phyloP scores from a whole-genome alignment of 108 stramenopile species.

The Cyclotella cryptica region DNA sequence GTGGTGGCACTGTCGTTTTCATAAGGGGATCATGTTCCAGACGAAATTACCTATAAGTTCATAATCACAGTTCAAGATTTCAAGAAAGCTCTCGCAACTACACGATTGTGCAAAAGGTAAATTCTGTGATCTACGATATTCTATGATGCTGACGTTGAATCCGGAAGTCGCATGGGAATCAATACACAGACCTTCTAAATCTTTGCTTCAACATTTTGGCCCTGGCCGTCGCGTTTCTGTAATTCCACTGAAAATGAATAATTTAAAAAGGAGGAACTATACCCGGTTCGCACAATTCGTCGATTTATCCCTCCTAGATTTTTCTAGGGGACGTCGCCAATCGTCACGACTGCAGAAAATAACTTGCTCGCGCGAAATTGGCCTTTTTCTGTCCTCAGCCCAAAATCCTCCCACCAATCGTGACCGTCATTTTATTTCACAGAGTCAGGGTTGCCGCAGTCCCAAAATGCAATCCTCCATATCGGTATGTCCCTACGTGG shows the following conservation, averaged over 20 bases:
- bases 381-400: not conserved
- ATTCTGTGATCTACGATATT: not conserved
- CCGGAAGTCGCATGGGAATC: not conserved
- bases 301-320: not conserved
- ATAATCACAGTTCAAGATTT: no score
- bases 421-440: not conserved
- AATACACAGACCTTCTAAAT: not conserved
- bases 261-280: not conserved
- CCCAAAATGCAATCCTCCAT: conserved; percentile 60
- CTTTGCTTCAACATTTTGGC: conserved; percentile 18
- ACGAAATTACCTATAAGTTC: no score
- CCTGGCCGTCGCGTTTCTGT: not conserved
- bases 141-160: conserved; percentile 1
- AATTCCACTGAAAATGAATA: not conserved
- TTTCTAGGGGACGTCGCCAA: no score
- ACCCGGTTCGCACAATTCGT: not conserved
- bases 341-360: no score
- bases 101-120: not conserved
- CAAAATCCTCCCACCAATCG: not conserved
- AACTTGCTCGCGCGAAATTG: not conserved
- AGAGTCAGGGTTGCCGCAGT: not conserved
- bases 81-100: no score
- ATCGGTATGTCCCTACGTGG: conserved; percentile 49
- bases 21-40: no score
- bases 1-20: no score